phyloP scores from a whole-genome alignment of 306 rosid genomes.

The Cyclanthera cordifolia region DNA sequence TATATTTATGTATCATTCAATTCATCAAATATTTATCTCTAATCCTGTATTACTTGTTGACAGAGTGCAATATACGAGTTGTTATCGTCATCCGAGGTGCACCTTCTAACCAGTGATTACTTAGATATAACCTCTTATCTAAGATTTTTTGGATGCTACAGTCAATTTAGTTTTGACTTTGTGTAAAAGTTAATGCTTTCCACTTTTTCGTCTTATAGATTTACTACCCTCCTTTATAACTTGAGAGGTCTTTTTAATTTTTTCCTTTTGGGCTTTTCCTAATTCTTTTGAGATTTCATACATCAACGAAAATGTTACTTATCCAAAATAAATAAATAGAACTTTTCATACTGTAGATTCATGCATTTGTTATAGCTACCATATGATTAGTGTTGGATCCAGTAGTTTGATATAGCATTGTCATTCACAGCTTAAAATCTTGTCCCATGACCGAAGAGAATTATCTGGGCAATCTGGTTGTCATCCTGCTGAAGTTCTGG shows the following conservation, averaged over 20 bases:
- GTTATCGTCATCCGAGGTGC: constrained; percentile 73
- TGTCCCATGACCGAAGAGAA: constrained; percentile 53
- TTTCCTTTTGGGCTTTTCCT: too few relatives aligned
- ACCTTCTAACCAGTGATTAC: constrained; percentile 10
- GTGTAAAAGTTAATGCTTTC: too few relatives aligned
- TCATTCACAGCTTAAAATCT: constrained; percentile 50
- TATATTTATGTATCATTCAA: constrained; percentile 8
- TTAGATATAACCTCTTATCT: neutral
- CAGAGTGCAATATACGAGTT: constrained; percentile 94
- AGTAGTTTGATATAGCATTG: neutral
- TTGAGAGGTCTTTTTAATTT: too few relatives aligned
- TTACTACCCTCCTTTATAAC: too few relatives aligned
- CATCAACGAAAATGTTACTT: too few relatives aligned
- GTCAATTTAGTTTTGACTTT: too few relatives aligned
- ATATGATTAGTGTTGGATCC: constrained; percentile 6
- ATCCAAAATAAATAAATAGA: too few relatives aligned
- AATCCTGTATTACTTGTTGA: constrained; percentile 19
- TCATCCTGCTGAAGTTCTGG: constrained; percentile 64
- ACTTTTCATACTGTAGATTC: neutral
- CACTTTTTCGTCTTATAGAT: too few relatives aligned
- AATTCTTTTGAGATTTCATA: too few relatives aligned
- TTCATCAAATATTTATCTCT: constrained; percentile 11
- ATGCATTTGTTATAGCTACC: neutral
- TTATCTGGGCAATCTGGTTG: constrained; percentile 66
- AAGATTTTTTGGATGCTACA: too few relatives aligned